phyloP scores from a whole-genome alignment of 1,139 yeast genomes.

The Schwanniomyces etchellsii region DNA sequence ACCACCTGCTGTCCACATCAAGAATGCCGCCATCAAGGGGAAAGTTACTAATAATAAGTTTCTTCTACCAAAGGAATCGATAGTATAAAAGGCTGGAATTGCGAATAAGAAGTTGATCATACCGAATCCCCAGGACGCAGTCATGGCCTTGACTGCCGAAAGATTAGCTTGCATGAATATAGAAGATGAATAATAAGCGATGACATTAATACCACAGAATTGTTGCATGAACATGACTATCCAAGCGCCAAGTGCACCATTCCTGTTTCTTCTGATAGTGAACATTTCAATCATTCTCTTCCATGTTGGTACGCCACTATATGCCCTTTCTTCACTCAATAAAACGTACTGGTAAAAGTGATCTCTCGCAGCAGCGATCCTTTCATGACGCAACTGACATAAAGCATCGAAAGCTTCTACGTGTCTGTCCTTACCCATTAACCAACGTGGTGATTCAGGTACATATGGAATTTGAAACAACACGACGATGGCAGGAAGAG shows the following conservation, averaged over 20 bases:
- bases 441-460: constrained; percentile 81
- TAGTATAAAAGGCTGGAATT: constrained; percentile 76
- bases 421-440: constrained; percentile 61
- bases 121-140: constrained; percentile 87
- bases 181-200: constrained; percentile 74
- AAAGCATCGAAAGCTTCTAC: constrained; percentile 53
- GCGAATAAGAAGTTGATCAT: constrained; percentile 78
- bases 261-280: constrained; percentile 72
- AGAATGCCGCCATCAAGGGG: constrained; percentile 66
- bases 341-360: constrained; percentile 65
- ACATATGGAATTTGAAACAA: constrained; percentile 61
- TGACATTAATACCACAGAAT: constrained; percentile 86
- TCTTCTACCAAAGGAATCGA: constrained; percentile 77
- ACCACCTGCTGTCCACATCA: constrained; percentile 71
- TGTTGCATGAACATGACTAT: constrained; percentile 89
- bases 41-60: constrained; percentile 63
- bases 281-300: constrained; percentile 51
- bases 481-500: constrained; percentile 69
- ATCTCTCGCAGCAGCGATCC: constrained; percentile 69
- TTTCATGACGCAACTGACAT: constrained; percentile 41
- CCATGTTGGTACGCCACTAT: constrained; percentile 47
- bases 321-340: constrained; percentile 60
- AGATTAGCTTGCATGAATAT: constrained; percentile 69
- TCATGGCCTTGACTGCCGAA: constrained; percentile 52
- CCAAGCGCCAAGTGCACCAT: constrained; percentile 77